A percentile compares a stretch with the other conserved stretches of the same genome.
Conservation (phyloP, 2,329 filamentous ascomycete species). For the Paracoccidioides lutzii region DNA sequence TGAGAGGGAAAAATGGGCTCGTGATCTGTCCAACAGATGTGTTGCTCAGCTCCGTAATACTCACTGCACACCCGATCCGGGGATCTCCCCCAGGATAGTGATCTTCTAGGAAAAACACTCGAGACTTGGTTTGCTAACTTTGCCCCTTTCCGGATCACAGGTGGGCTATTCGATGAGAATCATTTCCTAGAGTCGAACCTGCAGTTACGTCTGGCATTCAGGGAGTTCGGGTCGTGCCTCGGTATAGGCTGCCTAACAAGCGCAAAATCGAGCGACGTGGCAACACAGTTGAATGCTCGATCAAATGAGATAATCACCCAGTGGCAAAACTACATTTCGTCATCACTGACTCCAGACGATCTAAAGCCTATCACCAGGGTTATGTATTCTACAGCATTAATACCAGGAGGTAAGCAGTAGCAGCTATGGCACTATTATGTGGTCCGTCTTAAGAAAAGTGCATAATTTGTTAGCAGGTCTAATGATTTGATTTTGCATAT, state of each 20-base stretch:
- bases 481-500: slow-evolving; percentile 10
- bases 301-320: slow-evolving; percentile 24
- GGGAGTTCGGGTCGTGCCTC: slow-evolving; percentile 43
- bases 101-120: background rate
- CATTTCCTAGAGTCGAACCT: slow-evolving; percentile 24
- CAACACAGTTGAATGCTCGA: slow-evolving; percentile 20
- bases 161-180: slow-evolving; percentile 25
- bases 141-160: slow-evolving; percentile 11
- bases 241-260: slow-evolving; percentile 32
- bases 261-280: slow-evolving; percentile 23
- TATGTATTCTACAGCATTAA: slow-evolving; percentile 45
- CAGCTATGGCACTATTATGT: no score
- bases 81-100: background rate
- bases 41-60: slow-evolving; percentile 26
- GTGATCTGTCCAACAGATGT: slow-evolving; percentile 23
- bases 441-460: no score
- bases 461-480: background rate
- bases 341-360: slow-evolving; percentile 27
- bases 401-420: slow-evolving; percentile 40
- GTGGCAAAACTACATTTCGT: slow-evolving; percentile 27
- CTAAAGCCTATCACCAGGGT: slow-evolving; percentile 42
- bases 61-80: slow-evolving; percentile 2
- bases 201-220: slow-evolving; percentile 36
- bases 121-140: background rate
- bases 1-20: slow-evolving; percentile 38